Conservation (phyloP, 352 stramenopile genomes). For the Globisporangium nodosum region DNA sequence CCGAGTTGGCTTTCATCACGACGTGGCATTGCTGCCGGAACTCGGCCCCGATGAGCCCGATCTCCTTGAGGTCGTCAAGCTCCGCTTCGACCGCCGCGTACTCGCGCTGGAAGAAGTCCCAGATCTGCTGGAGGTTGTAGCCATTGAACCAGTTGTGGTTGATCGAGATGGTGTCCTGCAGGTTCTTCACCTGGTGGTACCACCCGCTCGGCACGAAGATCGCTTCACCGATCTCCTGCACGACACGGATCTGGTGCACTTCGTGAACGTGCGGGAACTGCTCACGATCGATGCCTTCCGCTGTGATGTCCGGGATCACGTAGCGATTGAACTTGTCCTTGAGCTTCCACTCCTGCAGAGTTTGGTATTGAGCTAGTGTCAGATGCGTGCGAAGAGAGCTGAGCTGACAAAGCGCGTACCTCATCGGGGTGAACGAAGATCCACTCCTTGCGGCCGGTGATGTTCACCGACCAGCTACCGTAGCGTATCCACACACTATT, state of each 20-base stretch:
- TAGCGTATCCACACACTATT: neutral
- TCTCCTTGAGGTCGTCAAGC: slow-evolving; percentile 54
- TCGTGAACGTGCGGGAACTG: slow-evolving; percentile 51
- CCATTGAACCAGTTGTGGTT: slow-evolving; percentile 98
- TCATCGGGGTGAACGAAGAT: slow-evolving; percentile 81
- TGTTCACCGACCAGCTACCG: slow-evolving; percentile 94
- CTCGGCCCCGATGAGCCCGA: slow-evolving; percentile 43
- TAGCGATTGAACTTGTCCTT: slow-evolving; percentile 63
- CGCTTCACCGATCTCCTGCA: slow-evolving; percentile 62
- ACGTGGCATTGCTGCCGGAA: slow-evolving; percentile 68
- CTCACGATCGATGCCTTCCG: slow-evolving; percentile 31
- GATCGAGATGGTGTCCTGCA: slow-evolving; percentile 92
- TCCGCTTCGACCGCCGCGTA: slow-evolving; percentile 54
- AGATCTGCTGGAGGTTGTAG: slow-evolving; percentile 61
- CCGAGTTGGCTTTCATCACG: slow-evolving; percentile 73
- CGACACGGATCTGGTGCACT: slow-evolving; percentile 38
- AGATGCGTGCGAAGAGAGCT: neutral
- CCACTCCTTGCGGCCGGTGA: slow-evolving; percentile 94
- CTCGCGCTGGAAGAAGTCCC: slow-evolving; percentile 66
- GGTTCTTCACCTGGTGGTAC: slow-evolving; percentile 94
- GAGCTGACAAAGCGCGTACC: slow-evolving; percentile 15
- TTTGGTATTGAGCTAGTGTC: no score
- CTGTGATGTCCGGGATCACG: slow-evolving; percentile 46
- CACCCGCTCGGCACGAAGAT: slow-evolving; percentile 97
- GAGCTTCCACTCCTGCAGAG: slow-evolving; percentile 49